Percentiles rank a stretch among this genome's conserved stretches.
These are phyloP conservation scores for Debaryomycetaceae sp. DNA, from an alignment of 1,139 yeast species.

Conservation along the genomic window DNA sequence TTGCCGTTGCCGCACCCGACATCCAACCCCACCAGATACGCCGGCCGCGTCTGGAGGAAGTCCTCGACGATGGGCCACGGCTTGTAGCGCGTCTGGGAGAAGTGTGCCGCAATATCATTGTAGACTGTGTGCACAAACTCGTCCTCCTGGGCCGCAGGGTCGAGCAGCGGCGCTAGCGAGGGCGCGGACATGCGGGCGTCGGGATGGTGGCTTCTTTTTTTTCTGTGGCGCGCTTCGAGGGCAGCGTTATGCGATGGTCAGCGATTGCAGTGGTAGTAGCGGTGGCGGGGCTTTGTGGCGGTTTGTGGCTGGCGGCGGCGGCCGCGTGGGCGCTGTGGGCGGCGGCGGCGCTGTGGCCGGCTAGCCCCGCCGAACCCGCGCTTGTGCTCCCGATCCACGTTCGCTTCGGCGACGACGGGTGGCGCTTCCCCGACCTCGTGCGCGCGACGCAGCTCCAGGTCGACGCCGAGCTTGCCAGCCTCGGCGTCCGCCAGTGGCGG, in stretches of 20 bases:
- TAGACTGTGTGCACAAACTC: constrained; percentile 84
- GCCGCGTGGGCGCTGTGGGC: no score
- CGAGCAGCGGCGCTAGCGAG: constrained; percentile 24
- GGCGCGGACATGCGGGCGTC: constrained; percentile 26
- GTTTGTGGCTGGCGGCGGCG: no score
- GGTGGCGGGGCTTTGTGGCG: no score
- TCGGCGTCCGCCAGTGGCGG: constrained; percentile 12
- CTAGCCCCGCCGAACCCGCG: constrained; percentile 7
- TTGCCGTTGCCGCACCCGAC: constrained; percentile 98
- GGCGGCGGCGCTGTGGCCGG: no score
- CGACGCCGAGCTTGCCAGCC: constrained; percentile 16
- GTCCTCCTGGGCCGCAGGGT: constrained; percentile 63
- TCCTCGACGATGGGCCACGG: constrained; percentile 96
- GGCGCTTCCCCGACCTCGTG: constrained; percentile 44
- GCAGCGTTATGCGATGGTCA: no score
- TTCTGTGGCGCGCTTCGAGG: background rate
- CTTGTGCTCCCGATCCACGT: constrained; percentile 23
- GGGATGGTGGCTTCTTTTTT: background rate
- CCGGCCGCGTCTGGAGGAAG: constrained; percentile 43
- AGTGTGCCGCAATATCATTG: constrained; percentile 87
- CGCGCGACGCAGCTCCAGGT: constrained; percentile 41
- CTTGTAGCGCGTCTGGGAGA: constrained; percentile 88
- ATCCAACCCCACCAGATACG: constrained; percentile 50
- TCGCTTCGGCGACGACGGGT: constrained; percentile 33
- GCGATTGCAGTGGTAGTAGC: no score